Evolutionary conservation across 1,139 yeast genomes (phyloP), one percentile per base, ranked within the genome.

Genomic region (Taphrina communis): DNA sequence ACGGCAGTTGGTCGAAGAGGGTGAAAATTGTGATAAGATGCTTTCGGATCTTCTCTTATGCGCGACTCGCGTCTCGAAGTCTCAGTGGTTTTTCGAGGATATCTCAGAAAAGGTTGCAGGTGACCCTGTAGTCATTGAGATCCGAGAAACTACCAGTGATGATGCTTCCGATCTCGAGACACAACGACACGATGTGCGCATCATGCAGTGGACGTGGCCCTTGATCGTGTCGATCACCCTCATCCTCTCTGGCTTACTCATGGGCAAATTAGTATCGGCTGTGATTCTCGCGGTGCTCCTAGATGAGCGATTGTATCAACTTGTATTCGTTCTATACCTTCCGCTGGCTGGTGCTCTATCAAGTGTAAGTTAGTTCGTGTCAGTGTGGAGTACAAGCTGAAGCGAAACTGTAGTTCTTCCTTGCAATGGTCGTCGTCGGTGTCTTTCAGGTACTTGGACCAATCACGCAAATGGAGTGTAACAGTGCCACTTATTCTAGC

Each of bases 371-470:
- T 61, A 52, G 31, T 25, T 25, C 31, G 31, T 25, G 31, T 25
- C 31, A 25, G 31, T 25, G 31, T 25, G 31, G 4, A 25, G 2
- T 25, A 25, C 31, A 25, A 2, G 31, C 31, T 25, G 31, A 25
- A 25, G 31, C 31, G 31, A 25, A 4, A 25, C 2, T 25, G 39
- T 39, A 52, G 59, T 53, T 63, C 39, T 63, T 53, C 36, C 67
- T 63, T 8, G 55, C 67, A n/a, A 72, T 69, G 51, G 52, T 70
- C n/a, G 25, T 71, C 46, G 69, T 61, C 6, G 60, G 68, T n/a
- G 8, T 66, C 50, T 69, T 65, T 48, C 69, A 58, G 44, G 11
- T 70, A 14, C 41, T 69, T 44, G 73, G 73, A 6, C 73, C 73
- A 7, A 70, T 70, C 35, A 38, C 70, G 31, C 73, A 71, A 52